Evolutionary conservation across 2,329 filamentous ascomycete genomes (phyloP).

Genomic region (Beauveria sp.): DNA sequence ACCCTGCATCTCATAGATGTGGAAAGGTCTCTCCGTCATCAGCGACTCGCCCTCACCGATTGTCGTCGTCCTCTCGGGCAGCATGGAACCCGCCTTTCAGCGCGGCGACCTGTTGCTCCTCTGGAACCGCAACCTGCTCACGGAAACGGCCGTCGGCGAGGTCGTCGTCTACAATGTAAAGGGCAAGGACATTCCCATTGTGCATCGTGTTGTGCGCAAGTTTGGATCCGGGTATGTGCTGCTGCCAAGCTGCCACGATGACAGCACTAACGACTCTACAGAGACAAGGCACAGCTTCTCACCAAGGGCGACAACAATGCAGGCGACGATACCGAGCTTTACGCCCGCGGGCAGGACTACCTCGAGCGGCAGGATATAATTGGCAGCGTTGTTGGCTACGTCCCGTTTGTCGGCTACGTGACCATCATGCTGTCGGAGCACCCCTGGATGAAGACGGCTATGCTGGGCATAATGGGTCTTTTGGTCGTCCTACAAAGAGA

Average conservation of each 20-base stretch:
- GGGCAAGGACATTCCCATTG: slow-evolving; percentile 95
- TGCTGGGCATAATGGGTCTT: slow-evolving; percentile 90
- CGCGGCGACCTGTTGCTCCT: slow-evolving; percentile 68
- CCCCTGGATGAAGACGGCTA: slow-evolving; percentile 92
- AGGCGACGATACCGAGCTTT: slow-evolving; percentile 82
- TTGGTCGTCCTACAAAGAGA: slow-evolving; percentile 90
- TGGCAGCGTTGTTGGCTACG: slow-evolving; percentile 83
- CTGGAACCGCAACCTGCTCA: slow-evolving; percentile 62
- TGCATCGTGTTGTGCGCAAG: slow-evolving; percentile 80
- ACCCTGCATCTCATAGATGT: slow-evolving; percentile 45
- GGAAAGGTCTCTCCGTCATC: slow-evolving; percentile 78
- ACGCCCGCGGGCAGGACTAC: slow-evolving; percentile 80
- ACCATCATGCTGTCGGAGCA: slow-evolving; percentile 94
- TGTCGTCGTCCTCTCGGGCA: slow-evolving; percentile 76
- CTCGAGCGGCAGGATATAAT: slow-evolving; percentile 84
- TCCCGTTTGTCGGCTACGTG: slow-evolving; percentile 93
- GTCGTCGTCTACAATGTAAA: slow-evolving; percentile 69
- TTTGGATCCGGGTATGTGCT: slow-evolving; percentile 48
- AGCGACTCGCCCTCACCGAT: slow-evolving; percentile 71
- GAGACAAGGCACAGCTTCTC: slow-evolving; percentile 61
- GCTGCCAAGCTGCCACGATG: not conserved
- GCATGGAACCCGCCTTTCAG: slow-evolving; percentile 78
- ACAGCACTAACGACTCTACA: slow-evolving; percentile 19
- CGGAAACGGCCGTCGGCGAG: slow-evolving; percentile 48
- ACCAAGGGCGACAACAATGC: slow-evolving; percentile 98